Conservation (phyloP, 208 protist genomes). For the Acanthamoeba castellanii region DNA sequence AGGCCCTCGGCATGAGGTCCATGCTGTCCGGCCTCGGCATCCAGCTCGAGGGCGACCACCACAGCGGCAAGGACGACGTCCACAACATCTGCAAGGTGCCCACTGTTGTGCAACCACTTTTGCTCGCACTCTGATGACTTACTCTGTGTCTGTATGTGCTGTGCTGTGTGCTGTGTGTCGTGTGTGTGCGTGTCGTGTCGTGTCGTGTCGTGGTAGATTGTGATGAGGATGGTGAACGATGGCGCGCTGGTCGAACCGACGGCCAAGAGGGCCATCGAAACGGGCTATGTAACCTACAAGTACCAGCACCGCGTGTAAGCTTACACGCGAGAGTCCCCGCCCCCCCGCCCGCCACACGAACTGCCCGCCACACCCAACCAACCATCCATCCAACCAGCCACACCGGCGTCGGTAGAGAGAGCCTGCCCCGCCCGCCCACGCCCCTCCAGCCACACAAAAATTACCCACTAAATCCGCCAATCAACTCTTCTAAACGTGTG, state of each 20-base stretch:
- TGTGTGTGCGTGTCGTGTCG: background rate
- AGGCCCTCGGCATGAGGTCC: constrained; percentile 38
- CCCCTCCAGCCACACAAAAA: no score
- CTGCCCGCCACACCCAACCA: no score
- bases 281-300: constrained; percentile 14
- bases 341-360: no score
- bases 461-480: no score
- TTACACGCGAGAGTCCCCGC: no score
- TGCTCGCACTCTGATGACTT: no score
- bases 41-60: background rate
- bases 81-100: background rate
- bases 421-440: no score
- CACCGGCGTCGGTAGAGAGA: no score
- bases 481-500: no score
- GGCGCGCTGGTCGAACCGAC: background rate
- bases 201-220: background rate
- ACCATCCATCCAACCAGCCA: no score
- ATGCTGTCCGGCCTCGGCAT: constrained; percentile 15
- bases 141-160: no score
- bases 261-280: constrained; percentile 18
- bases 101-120: background rate
- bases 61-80: constrained; percentile 19
- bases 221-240: background rate
- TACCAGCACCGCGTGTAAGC: constrained; percentile 18
- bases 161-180: background rate